These are phyloP conservation scores for Candida glucosophila DNA, from an alignment of 1,139 yeast genomes.

Conservation along the genomic window DNA sequence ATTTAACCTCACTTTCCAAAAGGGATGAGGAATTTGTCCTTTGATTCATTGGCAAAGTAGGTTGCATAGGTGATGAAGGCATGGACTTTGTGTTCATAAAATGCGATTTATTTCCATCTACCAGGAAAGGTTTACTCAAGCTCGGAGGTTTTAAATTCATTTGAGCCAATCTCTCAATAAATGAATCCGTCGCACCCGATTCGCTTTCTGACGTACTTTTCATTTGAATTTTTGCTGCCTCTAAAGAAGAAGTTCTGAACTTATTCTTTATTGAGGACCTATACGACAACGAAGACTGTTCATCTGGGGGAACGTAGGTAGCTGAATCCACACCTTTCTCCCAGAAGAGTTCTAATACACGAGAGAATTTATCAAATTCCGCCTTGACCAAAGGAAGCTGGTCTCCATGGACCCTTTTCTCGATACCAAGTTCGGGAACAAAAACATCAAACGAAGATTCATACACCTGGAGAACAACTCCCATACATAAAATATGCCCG, in stretches of 20 bases:
- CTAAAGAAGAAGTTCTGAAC: conserved; percentile 61
- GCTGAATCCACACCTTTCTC: conserved; percentile 88
- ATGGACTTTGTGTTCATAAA: conserved; percentile 12
- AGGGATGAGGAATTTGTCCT: conserved; percentile 19
- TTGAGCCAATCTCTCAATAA: conserved; percentile 38
- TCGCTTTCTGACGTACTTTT: conserved; percentile 23
- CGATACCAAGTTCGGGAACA: conserved; percentile 92
- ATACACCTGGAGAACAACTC: conserved; percentile 84
- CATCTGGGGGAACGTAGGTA: conserved; percentile 84
- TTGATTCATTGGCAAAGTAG: conserved; percentile 15
- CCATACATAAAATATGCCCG: conserved; percentile 78
- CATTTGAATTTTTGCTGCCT: conserved; percentile 56
- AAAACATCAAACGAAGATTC: conserved; percentile 94
- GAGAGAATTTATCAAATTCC: conserved; percentile 67
- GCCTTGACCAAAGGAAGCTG: conserved; percentile 90
- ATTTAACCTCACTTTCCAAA: conserved; percentile 9
- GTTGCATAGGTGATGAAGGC: conserved; percentile 20
- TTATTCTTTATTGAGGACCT: conserved; percentile 72
- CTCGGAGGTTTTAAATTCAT: conserved; percentile 49
- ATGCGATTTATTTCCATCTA: conserved; percentile 3
- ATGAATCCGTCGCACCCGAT: conserved; percentile 26
- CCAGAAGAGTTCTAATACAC: conserved; percentile 82
- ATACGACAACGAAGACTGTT: conserved; percentile 66
- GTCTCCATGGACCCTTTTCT: conserved; percentile 95
- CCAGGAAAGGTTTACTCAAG: conserved; percentile 29